Evolutionary conservation across 1,284 basidiomycete species (phyloP), one percentile per base, ranked within the genome.

Genomic region (Ceratorhiza oryzae-sativae): DNA sequence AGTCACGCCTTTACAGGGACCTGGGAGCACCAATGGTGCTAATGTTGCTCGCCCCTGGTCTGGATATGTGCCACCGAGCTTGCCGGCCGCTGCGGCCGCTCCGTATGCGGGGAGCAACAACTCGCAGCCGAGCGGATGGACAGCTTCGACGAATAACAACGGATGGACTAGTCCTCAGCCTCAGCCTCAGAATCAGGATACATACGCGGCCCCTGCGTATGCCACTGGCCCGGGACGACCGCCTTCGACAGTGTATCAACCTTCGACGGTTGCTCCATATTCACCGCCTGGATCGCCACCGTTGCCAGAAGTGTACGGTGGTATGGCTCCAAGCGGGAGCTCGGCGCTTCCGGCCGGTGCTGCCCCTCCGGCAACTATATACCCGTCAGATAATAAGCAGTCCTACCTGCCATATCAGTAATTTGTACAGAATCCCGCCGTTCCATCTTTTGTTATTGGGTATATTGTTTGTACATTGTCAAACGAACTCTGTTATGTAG

Each of bases 21-120:
- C 55, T 6, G 30, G 39, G 23, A 56, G 15, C 3, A 9, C 55
- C 18, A 23, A 23, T 23, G 55, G 20, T 30, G 48, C 20, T 4
- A 51, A 51, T 23, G 48, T 23, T 3, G 10, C 30, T 18, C 59
- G 59, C 15, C 59, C 59, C 10, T 68, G 63, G 63, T 68, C 63
- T 42, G 51, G 51, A 1, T 55, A 55, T 23, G 51, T 34, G 27
- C 39, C 32, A 8, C n/a, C 63, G 49, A 32, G 3, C 8, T 13
- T 39, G 36, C 36, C 36, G 36, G 36, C 36, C 6, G 36, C 36
- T 6, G 36, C 36, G 13, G 4, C 20, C 4, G 51, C n/a, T 13
- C 48, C 49, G 36, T 63, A 48, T 13, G 42, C 32, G 45, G 61
- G 15, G 15, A 46, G 32, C n/a, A 48, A 46, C 27, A 49, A 36